phyloP scores from a whole-genome alignment of 192 early-diverging fungal species.

The Rhizophagus sp. region DNA sequence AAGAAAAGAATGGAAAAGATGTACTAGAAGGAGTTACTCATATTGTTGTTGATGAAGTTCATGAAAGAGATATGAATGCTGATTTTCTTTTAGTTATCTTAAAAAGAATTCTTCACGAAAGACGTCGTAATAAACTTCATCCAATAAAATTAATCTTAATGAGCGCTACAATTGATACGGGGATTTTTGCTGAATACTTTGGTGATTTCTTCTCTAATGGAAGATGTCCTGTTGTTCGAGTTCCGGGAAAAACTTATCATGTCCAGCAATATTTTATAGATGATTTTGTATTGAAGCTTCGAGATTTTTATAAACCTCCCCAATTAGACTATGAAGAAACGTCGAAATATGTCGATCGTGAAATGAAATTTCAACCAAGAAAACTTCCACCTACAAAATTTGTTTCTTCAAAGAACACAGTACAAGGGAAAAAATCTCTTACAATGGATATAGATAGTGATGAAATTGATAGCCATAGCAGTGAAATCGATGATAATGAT shows the following conservation, averaged over 20 bases:
- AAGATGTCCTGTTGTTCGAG: slow-evolving; percentile 56
- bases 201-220: slow-evolving; percentile 42
- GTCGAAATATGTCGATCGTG: slow-evolving; percentile 44
- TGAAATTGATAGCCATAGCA: slow-evolving; percentile 29
- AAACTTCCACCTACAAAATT: slow-evolving; percentile 26
- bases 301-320: slow-evolving; percentile 30
- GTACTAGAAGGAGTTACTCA: slow-evolving; percentile 58
- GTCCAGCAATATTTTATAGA: slow-evolving; percentile 60
- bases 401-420: background rate
- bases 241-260: slow-evolving; percentile 63
- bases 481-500: slow-evolving; percentile 43
- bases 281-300: slow-evolving; percentile 45
- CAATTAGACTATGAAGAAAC: slow-evolving; percentile 39
- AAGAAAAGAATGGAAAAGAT: slow-evolving; percentile 43
- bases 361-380: slow-evolving; percentile 37
- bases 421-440: background rate
- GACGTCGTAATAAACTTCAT: slow-evolving; percentile 40
- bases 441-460: slow-evolving; percentile 17
- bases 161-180: slow-evolving; percentile 56
- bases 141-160: slow-evolving; percentile 53
- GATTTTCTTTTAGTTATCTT: slow-evolving; percentile 49
- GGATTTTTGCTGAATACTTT: slow-evolving; percentile 52
- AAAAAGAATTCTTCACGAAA: slow-evolving; percentile 48
- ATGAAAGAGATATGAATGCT: slow-evolving; percentile 51
- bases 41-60: slow-evolving; percentile 57